phyloP scores from a whole-genome alignment of 495 filamentous ascomycete species.

The Xylaria flabelliformis region DNA sequence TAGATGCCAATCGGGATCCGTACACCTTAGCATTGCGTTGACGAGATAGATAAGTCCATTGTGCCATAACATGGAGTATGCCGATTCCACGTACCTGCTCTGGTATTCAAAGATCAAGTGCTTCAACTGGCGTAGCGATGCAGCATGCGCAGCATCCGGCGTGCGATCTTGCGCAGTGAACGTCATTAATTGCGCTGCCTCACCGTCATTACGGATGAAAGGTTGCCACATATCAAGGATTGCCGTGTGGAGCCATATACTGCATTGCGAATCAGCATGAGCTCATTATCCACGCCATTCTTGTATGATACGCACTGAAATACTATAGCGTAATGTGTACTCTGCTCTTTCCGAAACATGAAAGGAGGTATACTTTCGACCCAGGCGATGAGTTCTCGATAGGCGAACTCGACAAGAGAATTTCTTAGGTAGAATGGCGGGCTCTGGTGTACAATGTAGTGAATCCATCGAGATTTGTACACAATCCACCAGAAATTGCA shows the following conservation, averaged over 20 bases:
- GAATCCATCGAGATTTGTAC: slow-evolving; percentile 33
- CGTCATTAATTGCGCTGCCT: slow-evolving; percentile 26
- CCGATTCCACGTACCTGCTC: slow-evolving; percentile 26
- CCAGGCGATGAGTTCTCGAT: slow-evolving; percentile 35
- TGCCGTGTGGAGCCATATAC: slow-evolving; percentile 39
- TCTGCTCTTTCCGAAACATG: slow-evolving; percentile 23
- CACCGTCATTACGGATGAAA: slow-evolving; percentile 23
- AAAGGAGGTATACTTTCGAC: slow-evolving; percentile 29
- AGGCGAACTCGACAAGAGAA: slow-evolving; percentile 32
- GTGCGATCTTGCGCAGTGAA: slow-evolving; percentile 31
- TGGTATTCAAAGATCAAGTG: slow-evolving; percentile 38
- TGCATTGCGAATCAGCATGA: slow-evolving; percentile 23
- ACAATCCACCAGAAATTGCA: slow-evolving; percentile 36
- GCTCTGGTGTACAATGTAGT: slow-evolving; percentile 23
- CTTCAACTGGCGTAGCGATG: slow-evolving; percentile 40
- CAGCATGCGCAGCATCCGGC: slow-evolving; percentile 31
- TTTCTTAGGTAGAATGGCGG: slow-evolving; percentile 24
- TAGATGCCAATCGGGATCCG: slow-evolving; percentile 33
- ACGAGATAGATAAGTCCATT: slow-evolving; percentile 39
- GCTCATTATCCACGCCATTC: neutral
- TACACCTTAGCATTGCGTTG: slow-evolving; percentile 35
- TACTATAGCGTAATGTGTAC: slow-evolving; percentile 30
- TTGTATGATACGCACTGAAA: slow-evolving; percentile 30
- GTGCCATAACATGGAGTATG: slow-evolving; percentile 40
- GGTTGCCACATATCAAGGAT: slow-evolving; percentile 38